phyloP scores from a whole-genome alignment of 768 basidiomycete species.

The Boletus eberwhitei region DNA sequence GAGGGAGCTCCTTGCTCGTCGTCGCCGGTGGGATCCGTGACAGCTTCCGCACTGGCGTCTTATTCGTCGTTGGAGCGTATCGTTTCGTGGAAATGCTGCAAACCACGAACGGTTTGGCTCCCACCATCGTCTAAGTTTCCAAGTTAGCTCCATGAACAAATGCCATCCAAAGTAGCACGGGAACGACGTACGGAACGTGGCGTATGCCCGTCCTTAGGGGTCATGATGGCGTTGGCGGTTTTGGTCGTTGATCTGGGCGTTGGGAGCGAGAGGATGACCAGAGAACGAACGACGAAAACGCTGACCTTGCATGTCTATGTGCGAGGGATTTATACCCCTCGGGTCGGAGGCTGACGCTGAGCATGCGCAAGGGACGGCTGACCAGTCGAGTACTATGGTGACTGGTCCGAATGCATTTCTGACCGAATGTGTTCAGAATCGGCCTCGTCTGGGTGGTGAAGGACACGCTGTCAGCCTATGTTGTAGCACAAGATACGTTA shows the following conservation, averaged over 20 bases:
- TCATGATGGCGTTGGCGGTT: neutral
- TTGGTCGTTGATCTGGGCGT: neutral
- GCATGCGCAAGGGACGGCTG: neutral
- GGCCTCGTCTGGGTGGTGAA: neutral
- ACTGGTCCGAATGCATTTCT: conserved; percentile 1
- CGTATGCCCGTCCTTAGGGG: neutral
- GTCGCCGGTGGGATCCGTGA: neutral
- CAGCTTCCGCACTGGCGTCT: neutral
- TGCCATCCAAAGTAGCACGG: neutral
- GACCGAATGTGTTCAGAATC: neutral
- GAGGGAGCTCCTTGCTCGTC: neutral
- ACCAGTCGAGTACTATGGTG: neutral
- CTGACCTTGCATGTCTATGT: neutral
- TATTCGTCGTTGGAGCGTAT: neutral
- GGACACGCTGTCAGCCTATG: neutral
- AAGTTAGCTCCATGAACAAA: neutral
- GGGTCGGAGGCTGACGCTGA: neutral
- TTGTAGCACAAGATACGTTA: neutral
- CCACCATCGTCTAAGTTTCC: neutral
- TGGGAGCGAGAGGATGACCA: neutral
- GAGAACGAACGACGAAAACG: neutral
- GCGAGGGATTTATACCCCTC: neutral
- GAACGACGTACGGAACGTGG: conserved; percentile 1
- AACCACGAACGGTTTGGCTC: conserved; percentile 12
- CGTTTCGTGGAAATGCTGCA: neutral